phyloP scores from a whole-genome alignment of 2,329 filamentous ascomycete genomes.

The Chaetomium olivaceum region DNA sequence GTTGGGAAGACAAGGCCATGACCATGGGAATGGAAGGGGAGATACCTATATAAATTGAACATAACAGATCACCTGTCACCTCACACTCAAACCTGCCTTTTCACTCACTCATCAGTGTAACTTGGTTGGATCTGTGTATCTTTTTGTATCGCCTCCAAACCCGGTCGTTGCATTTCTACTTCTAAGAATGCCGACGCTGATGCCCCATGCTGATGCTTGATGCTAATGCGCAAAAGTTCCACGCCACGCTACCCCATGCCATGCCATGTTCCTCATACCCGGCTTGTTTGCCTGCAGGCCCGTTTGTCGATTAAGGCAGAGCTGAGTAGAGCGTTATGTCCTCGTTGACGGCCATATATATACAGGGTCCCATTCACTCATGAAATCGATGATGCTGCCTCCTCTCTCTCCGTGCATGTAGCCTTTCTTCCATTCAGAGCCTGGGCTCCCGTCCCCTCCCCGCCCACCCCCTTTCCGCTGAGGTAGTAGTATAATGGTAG shows the following conservation, averaged over 20 bases:
- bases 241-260: not conserved
- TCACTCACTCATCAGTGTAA: not conserved
- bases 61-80: not conserved
- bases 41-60: not conserved
- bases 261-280: not conserved
- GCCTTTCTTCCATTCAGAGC: not conserved
- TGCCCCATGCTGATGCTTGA: not conserved
- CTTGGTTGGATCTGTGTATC: not conserved
- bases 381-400: not conserved
- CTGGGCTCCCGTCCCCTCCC: not conserved
- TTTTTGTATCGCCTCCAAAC: not conserved
- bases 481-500: not conserved
- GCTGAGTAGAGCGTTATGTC: not conserved
- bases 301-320: not conserved
- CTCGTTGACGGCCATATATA: conserved; percentile 5
- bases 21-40: not conserved
- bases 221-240: not conserved
- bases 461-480: not conserved
- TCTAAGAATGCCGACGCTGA: not conserved
- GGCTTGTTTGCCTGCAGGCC: not conserved
- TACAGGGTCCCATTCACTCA: conserved; percentile 6
- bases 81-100: not conserved
- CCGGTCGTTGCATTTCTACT: not conserved
- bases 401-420: not conserved
- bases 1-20: not conserved